Evolutionary conservation across 345 rosid genomes (phyloP).

Genomic region (Euclidium syriacum): DNA sequence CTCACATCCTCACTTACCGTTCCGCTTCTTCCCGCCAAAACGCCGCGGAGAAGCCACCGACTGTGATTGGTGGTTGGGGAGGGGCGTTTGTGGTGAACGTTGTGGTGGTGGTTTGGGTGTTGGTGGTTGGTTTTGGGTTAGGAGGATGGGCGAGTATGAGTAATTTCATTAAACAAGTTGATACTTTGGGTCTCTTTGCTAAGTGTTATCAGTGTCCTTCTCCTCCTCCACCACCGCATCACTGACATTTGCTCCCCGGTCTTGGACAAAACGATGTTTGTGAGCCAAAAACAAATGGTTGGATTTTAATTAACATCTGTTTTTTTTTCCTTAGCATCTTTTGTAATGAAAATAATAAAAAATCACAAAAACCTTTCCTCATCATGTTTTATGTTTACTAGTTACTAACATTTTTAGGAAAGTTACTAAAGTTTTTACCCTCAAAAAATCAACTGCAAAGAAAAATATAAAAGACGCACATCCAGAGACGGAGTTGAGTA

Average conservation of each 20-base stretch:
- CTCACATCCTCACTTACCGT: constrained; percentile 73
- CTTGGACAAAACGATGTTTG: background rate
- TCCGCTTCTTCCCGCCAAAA: constrained; percentile 68
- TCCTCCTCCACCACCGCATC: constrained; percentile 28
- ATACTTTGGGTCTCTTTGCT: constrained; percentile 84
- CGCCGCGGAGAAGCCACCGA: constrained; percentile 71
- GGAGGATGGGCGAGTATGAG: constrained; percentile 92
- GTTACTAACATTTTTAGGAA: no score
- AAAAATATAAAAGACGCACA: no score
- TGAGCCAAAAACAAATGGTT: background rate
- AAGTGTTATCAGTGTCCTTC: constrained; percentile 88
- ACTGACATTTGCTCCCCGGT: constrained; percentile 18
- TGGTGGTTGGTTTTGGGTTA: constrained; percentile 69
- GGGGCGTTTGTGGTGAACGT: constrained; percentile 54
- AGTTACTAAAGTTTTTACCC: no score
- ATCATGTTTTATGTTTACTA: no score
- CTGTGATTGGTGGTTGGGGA: constrained; percentile 68
- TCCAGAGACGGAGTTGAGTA: no score
- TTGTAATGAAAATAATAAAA: no score
- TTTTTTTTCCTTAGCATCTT: no score
- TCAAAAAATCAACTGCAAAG: no score
- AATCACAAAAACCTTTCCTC: no score
- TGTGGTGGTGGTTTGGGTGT: constrained; percentile 55
- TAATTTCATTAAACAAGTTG: constrained; percentile 69
- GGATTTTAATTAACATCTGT: background rate